A percentile compares a stretch with the other conserved stretches of the same genome.
These are phyloP conservation scores for Blastocladiella emersonii DNA, from an alignment of 371 early-diverging fungal genomes.

Conservation along the genomic window DNA sequence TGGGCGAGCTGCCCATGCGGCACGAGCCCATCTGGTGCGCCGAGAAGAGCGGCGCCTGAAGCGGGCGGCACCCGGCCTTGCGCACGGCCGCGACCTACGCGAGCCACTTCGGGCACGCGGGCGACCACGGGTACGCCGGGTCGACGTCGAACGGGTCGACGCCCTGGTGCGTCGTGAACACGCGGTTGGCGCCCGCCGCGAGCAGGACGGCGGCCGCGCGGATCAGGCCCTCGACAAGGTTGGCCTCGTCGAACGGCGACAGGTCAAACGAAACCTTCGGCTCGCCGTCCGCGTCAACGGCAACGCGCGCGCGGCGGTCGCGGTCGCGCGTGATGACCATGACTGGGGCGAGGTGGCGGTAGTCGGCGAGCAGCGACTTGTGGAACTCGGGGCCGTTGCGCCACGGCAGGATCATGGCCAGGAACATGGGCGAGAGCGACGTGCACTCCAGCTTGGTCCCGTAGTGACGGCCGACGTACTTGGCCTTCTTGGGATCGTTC, in stretches of 20 bases:
- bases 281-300: constrained; percentile 19
- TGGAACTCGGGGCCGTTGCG: constrained; percentile 21
- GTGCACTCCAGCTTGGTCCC: constrained; percentile 57
- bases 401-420: constrained; percentile 37
- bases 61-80: not conserved
- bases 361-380: constrained; percentile 36
- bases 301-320: constrained; percentile 31
- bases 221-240: constrained; percentile 33
- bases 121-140: not conserved
- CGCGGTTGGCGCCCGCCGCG: constrained; percentile 49
- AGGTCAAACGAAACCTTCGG: constrained; percentile 29
- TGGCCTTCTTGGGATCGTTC: no score
- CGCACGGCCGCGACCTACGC: not conserved
- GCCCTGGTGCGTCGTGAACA: constrained; percentile 38
- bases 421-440: constrained; percentile 37
- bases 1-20: constrained; percentile 48
- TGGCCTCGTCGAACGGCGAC: constrained; percentile 35
- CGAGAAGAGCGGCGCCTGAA: not conserved
- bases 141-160: constrained; percentile 7
- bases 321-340: constrained; percentile 53
- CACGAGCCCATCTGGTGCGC: constrained; percentile 55
- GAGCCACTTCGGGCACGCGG: not conserved
- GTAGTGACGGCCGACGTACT: constrained; percentile 17
- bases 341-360: constrained; percentile 30
- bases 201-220: constrained; percentile 33